phyloP scores from a whole-genome alignment of 164 flowering plant genomes.

The Magnolia sinica region DNA sequence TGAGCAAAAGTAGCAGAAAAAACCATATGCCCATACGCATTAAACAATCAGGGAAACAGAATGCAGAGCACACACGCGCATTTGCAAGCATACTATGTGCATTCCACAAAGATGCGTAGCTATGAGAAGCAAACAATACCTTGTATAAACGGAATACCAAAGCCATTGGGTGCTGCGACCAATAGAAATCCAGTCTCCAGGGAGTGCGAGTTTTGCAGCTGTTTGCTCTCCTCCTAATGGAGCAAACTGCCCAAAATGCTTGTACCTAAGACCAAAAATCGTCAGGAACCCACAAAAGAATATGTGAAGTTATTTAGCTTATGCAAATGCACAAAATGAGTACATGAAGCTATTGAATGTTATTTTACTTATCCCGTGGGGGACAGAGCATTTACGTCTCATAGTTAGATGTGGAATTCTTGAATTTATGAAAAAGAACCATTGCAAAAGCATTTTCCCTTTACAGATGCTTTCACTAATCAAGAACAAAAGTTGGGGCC shows the following conservation, averaged over 20 bases:
- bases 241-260: constrained; percentile 95
- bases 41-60: no score
- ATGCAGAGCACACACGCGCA: not conserved
- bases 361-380: no score
- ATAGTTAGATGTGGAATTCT: not conserved
- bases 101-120: no score
- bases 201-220: constrained; percentile 71
- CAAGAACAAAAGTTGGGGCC: no score
- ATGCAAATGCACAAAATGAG: no score
- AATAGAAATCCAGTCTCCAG: constrained; percentile 93
- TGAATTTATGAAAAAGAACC: not conserved
- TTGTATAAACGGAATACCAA: constrained; percentile 97
- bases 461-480: no score
- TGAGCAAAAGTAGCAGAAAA: no score
- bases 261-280: constrained; percentile 57
- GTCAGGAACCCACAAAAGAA: not conserved
- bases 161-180: constrained; percentile 98
- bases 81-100: not conserved
- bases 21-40: no score
- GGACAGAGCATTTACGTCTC: no score
- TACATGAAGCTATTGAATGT: no score
- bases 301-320: not conserved
- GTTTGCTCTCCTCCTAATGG: constrained; percentile 92
- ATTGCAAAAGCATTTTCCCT: not conserved
- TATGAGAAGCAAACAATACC: constrained; percentile 32